Conservation (phyloP, 2,329 filamentous ascomycete genomes). For the Neopestalotiopsis rosae region DNA sequence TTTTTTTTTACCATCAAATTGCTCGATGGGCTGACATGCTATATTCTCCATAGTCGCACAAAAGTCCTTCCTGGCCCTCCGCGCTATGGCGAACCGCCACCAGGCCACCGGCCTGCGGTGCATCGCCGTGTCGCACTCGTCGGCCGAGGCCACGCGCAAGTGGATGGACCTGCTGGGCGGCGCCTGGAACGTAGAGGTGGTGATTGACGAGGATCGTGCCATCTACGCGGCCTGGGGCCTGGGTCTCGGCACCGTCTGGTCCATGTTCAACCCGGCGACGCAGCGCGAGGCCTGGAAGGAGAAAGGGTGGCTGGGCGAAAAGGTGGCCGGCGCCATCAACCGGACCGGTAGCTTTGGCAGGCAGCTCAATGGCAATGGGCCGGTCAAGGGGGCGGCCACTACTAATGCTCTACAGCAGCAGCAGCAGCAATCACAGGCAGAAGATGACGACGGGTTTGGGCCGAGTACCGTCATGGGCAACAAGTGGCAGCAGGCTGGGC, state of each 20-base stretch:
- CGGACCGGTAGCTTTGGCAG: slow-evolving; percentile 31
- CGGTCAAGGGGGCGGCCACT: slow-evolving; percentile 32
- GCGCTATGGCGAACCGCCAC: slow-evolving; percentile 58
- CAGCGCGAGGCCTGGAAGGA: slow-evolving; percentile 59
- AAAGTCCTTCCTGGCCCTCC: slow-evolving; percentile 61
- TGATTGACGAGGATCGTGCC: slow-evolving; percentile 61
- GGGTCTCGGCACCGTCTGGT: slow-evolving; percentile 55
- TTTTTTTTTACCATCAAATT: slow-evolving; percentile 15
- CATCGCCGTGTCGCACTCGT: slow-evolving; percentile 66
- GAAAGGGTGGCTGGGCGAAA: slow-evolving; percentile 59
- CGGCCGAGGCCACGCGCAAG: slow-evolving; percentile 57
- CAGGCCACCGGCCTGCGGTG: slow-evolving; percentile 51
- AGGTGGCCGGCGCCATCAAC: slow-evolving; percentile 53
- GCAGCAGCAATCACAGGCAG: slow-evolving; percentile 43
- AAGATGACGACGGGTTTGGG: slow-evolving; percentile 38
- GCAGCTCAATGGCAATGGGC: slow-evolving; percentile 2
- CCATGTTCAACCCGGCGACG: slow-evolving; percentile 58
- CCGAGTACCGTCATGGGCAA: slow-evolving; percentile 55
- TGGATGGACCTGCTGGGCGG: slow-evolving; percentile 65
- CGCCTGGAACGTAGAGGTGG: slow-evolving; percentile 59
- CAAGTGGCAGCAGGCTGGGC: slow-evolving; percentile 61
- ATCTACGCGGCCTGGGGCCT: slow-evolving; percentile 66
- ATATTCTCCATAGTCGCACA: slow-evolving; percentile 50
- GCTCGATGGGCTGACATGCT: neutral
- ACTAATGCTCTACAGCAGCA: too few relatives aligned